Base-by-base conservation (phyloP, 106 monocot species). In the Iris macrosiphon region DNA sequence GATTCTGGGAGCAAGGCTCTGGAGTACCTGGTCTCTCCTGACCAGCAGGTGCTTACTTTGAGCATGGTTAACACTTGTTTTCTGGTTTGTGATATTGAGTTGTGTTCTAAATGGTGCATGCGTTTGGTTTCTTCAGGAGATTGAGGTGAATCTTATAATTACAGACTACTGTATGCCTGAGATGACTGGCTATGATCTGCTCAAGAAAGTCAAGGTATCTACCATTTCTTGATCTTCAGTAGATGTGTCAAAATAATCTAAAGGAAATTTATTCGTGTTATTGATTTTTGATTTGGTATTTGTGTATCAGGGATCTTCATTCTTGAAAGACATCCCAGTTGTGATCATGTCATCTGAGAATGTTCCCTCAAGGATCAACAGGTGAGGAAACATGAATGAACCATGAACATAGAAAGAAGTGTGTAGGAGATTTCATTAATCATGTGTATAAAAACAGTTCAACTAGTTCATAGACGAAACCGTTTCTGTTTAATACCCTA, bases 321-420 rank as follows among this genome's bases (percentile, higher is more conserved):
- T 50, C 33, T 68, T 92, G 55, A 92, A 75, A 57, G 77, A 89
- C 44, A 89, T 89, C 11, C 89, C 89, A 17, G 89, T 89, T 15
- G 83, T 89, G 49, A 79, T 92, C 43, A 92, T 92, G 85, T 92
- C 91, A 34, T 92, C 91, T 51, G 91, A 92, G 72, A 85, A 92
- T 66, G 79, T 78, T 49, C 91, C 91, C 64, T 66, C 82, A 16
- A 68, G 91, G 55, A 92, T 92, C 56, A 72, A 67, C 69, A 89
- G 80, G 89, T 89, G 49, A 75, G 64, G 10, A n/a, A n/a, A n/a
- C n/a, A n/a, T n/a, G n/a, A n/a, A n/a, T n/a, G n/a, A n/a, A n/a
- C n/a, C n/a, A n/a, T n/a, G n/a, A n/a, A n/a, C n/a, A n/a, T n/a
- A n/a, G n/a, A n/a, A n/a, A n/a, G n/a, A n/a, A n/a, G n/a, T n/a